A percentile compares a stretch with the other conserved stretches of the same genome.
Evolutionary conservation across 164 flowering plant species (phyloP).

Genomic region (Malania oleifera): DNA sequence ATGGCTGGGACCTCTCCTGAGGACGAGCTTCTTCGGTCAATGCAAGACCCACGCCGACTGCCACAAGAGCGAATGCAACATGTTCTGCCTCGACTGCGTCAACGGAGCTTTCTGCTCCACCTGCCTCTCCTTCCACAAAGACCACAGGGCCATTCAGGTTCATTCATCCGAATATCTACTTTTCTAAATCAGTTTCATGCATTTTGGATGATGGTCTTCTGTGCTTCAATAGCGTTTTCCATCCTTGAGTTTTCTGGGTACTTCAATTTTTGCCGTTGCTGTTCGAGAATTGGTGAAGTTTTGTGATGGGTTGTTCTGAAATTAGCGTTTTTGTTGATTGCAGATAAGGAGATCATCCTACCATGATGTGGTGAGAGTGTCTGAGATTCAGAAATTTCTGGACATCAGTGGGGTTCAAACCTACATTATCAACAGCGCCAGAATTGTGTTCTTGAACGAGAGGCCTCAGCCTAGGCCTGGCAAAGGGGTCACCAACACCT

Average conservation of each 20-base stretch:
- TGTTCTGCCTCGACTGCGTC: slow-evolving; percentile 54
- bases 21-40: slow-evolving; percentile 38
- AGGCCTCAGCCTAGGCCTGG: slow-evolving; percentile 56
- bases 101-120: slow-evolving; percentile 46
- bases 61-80: slow-evolving; percentile 48
- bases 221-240: too few species aligned
- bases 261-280: too few species aligned
- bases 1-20: slow-evolving; percentile 42
- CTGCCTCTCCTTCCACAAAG: slow-evolving; percentile 35
- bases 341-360: slow-evolving; percentile 58
- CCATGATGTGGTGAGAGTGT: slow-evolving; percentile 53
- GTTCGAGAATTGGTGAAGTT: neutral
- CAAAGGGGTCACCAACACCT: slow-evolving; percentile 43
- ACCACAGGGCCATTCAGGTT: slow-evolving; percentile 48
- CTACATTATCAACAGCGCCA: slow-evolving; percentile 52
- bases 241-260: too few species aligned
- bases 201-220: too few species aligned
- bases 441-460: slow-evolving; percentile 50
- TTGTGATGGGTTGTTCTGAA: neutral
- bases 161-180: too few species aligned
- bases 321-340: neutral
- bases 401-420: slow-evolving; percentile 52
- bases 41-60: slow-evolving; percentile 44
- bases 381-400: slow-evolving; percentile 46
- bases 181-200: too few species aligned